Percentiles rank a stretch among this genome's conserved stretches.
Conservation (phyloP, 1,139 yeast genomes). For the Kurtzmaniella quercitrusa region DNA sequence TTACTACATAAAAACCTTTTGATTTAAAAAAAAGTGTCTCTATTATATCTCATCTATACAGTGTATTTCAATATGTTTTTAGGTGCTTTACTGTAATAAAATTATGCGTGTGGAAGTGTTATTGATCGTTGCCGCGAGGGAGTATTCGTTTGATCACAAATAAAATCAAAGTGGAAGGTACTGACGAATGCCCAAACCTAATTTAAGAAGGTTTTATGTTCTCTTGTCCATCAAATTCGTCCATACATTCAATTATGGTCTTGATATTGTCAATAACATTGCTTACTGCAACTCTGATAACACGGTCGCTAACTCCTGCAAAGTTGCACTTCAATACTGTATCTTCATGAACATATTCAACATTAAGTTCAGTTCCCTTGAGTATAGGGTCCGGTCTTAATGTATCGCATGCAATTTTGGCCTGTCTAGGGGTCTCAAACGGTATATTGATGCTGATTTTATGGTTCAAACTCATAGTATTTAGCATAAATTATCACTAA, state of each 20-base stretch:
- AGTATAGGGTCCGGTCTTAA: slow-evolving; percentile 77
- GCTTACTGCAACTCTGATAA: slow-evolving; percentile 67
- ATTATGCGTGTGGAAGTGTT: too few relatives aligned
- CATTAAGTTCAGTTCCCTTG: slow-evolving; percentile 56
- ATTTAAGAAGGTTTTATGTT: neutral
- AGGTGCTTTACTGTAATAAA: too few relatives aligned
- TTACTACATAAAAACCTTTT: too few relatives aligned
- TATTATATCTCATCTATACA: too few relatives aligned
- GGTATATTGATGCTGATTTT: slow-evolving; percentile 49
- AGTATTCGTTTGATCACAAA: too few relatives aligned
- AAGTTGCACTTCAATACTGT: slow-evolving; percentile 39
- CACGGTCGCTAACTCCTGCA: slow-evolving; percentile 57
- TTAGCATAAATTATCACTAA: too few relatives aligned
- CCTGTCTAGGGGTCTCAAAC: slow-evolving; percentile 56
- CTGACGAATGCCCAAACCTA: too few relatives aligned
- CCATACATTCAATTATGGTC: slow-evolving; percentile 64
- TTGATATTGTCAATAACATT: slow-evolving; percentile 62
- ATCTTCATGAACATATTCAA: slow-evolving; percentile 30
- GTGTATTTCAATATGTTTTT: too few relatives aligned
- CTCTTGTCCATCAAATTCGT: slow-evolving; percentile 49
- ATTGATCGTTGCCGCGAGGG: too few relatives aligned
- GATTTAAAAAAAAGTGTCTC: too few relatives aligned
- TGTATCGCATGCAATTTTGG: slow-evolving; percentile 55
- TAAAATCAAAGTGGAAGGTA: too few relatives aligned
- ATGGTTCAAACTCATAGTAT: slow-evolving; percentile 7